Conservation (phyloP, 768 basidiomycete species). For the Tylopilus subfusipes region DNA sequence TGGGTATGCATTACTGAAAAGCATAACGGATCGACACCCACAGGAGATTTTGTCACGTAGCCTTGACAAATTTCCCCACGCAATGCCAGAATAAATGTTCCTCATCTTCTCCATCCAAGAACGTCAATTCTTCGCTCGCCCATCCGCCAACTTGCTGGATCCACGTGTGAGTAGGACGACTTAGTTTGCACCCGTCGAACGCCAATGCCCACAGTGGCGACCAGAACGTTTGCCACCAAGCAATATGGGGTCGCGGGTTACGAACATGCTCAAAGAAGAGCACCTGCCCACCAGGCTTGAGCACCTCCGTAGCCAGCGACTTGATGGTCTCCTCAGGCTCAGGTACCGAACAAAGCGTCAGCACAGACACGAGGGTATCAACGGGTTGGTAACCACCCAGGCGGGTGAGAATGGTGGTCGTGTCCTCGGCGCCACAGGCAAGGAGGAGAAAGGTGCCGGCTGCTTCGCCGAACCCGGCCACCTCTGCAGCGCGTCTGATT, state of each 20-base stretch:
- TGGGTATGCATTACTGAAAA: not conserved
- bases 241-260: slow-evolving; percentile 49
- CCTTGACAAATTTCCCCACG: slow-evolving; percentile 55
- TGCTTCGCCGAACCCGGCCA: slow-evolving; percentile 50
- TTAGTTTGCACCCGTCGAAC: slow-evolving; percentile 64
- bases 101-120: slow-evolving; percentile 48
- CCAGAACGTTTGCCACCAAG: slow-evolving; percentile 75
- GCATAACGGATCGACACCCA: not conserved
- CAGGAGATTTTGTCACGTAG: slow-evolving; percentile 2
- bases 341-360: slow-evolving; percentile 66
- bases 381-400: slow-evolving; percentile 38
- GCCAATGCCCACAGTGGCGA: slow-evolving; percentile 59
- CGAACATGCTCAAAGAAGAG: slow-evolving; percentile 72
- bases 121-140: slow-evolving; percentile 45
- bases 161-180: slow-evolving; percentile 51
- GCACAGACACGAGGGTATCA: slow-evolving; percentile 61
- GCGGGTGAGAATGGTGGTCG: slow-evolving; percentile 42
- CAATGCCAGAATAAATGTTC: slow-evolving; percentile 62
- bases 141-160: slow-evolving; percentile 46
- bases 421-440: slow-evolving; percentile 61
- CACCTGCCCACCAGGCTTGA: slow-evolving; percentile 62
- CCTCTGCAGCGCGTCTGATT: slow-evolving; percentile 47
- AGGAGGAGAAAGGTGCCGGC: slow-evolving; percentile 56
- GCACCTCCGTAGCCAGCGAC: slow-evolving; percentile 45
- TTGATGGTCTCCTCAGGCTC: slow-evolving; percentile 46